These are phyloP conservation scores for Sporothrix protearum DNA, from an alignment of 2,329 filamentous ascomycete genomes.

Conservation along the genomic window DNA sequence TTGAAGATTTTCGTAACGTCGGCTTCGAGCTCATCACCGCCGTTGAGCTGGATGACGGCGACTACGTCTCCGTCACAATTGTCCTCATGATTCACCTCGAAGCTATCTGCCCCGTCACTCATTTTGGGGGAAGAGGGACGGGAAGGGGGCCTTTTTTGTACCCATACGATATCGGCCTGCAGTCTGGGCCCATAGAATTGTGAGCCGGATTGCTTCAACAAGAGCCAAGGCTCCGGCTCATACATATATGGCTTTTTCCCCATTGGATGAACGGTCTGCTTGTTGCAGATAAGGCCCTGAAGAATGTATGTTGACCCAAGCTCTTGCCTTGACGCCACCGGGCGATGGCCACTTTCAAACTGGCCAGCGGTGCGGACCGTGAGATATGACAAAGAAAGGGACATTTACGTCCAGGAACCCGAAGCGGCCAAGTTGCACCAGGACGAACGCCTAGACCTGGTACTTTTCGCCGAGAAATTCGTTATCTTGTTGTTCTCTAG, in stretches of 20 bases:
- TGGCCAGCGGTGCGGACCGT: background rate
- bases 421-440: background rate
- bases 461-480: background rate
- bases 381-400: background rate
- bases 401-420: background rate
- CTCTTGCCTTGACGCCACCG: background rate
- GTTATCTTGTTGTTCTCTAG: background rate
- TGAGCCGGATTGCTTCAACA: too few relatives aligned
- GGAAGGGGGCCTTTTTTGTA: too few relatives aligned
- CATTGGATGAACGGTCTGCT: too few relatives aligned
- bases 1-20: background rate
- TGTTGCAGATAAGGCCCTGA: background rate
- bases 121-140: too few relatives aligned
- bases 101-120: too few relatives aligned
- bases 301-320: background rate
- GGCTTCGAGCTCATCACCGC: conserved; percentile 9
- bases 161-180: too few relatives aligned
- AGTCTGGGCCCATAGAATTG: too few relatives aligned
- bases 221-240: too few relatives aligned
- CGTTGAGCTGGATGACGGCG: conserved; percentile 7
- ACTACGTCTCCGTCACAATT: background rate
- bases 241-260: too few relatives aligned
- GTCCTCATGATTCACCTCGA: background rate
- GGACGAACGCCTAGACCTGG: background rate
- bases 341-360: background rate